Evolutionary conservation across 192 early-diverging fungal genomes (phyloP).

Genomic region (Podila verticillata): DNA sequence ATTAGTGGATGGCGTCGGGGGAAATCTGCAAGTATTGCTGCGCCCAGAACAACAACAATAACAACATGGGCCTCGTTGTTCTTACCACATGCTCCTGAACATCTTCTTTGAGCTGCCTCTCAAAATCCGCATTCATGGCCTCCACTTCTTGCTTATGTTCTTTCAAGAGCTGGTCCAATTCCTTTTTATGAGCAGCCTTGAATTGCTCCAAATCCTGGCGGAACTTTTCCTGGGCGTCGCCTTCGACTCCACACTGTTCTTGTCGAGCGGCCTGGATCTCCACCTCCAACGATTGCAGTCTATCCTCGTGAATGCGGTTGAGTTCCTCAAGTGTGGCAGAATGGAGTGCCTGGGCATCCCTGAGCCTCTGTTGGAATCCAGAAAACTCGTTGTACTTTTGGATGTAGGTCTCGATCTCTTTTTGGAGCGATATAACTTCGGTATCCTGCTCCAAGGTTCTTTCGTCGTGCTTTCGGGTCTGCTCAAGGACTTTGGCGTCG

Average conservation of each 20-base stretch:
- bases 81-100: slow-evolving; percentile 24
- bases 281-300: slow-evolving; percentile 23
- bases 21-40: too few species aligned
- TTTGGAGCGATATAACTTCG: slow-evolving; percentile 4
- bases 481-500: slow-evolving; percentile 13
- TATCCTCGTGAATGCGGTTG: slow-evolving; percentile 41
- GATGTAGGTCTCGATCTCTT: slow-evolving; percentile 4
- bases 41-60: neutral
- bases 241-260: neutral
- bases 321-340: slow-evolving; percentile 27
- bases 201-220: slow-evolving; percentile 21
- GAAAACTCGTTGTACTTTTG: slow-evolving; percentile 6
- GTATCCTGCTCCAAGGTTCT: slow-evolving; percentile 7
- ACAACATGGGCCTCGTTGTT: neutral
- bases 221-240: slow-evolving; percentile 8
- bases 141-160: slow-evolving; percentile 23
- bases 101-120: slow-evolving; percentile 4
- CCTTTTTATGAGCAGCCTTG: slow-evolving; percentile 5
- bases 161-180: slow-evolving; percentile 4
- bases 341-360: slow-evolving; percentile 14
- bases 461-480: neutral
- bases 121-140: neutral
- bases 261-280: slow-evolving; percentile 27
- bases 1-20: neutral
- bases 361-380: slow-evolving; percentile 15